These are phyloP conservation scores for Backusella macrospora DNA, from an alignment of 192 early-diverging fungal species.

Conservation along the genomic window DNA sequence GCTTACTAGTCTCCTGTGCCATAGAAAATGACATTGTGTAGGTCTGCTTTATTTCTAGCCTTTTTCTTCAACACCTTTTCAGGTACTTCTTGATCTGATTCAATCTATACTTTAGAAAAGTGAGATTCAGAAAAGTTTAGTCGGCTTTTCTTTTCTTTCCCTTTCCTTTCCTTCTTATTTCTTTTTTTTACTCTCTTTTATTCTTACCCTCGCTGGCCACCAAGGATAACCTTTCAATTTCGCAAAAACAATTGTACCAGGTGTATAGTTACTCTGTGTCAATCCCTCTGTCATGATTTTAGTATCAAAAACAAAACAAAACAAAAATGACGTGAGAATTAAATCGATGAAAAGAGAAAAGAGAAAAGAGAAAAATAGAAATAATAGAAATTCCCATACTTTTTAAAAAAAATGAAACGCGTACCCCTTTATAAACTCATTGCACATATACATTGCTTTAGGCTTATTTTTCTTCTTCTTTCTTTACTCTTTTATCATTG, in stretches of 20 bases:
- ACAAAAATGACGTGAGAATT: neutral
- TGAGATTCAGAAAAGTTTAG: neutral
- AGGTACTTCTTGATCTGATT: constrained; percentile 41
- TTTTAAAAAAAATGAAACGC: constrained; percentile 6
- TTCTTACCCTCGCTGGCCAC: constrained; percentile 66
- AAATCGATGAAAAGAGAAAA: neutral
- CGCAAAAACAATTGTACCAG: constrained; percentile 60
- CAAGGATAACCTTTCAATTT: constrained; percentile 64
- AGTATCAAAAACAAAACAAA: neutral
- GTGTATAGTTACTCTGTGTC: constrained; percentile 33
- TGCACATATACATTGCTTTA: too few relatives aligned
- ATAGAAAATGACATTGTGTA: constrained; percentile 45
- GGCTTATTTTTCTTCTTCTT: too few relatives aligned
- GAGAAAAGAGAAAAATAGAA: neutral
- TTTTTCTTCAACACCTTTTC: constrained; percentile 40
- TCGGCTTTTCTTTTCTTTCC: neutral
- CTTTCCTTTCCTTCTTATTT: neutral
- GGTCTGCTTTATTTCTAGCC: constrained; percentile 36
- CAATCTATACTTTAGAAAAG: constrained; percentile 38
- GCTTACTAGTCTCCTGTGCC: constrained; percentile 52
- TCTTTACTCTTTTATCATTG: too few relatives aligned
- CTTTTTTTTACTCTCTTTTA: neutral
- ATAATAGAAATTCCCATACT: neutral
- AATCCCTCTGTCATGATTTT: neutral
- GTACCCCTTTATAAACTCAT: neutral